Evolutionary conservation across 768 basidiomycete species (phyloP).

Genomic region (Amanita thiersii): DNA sequence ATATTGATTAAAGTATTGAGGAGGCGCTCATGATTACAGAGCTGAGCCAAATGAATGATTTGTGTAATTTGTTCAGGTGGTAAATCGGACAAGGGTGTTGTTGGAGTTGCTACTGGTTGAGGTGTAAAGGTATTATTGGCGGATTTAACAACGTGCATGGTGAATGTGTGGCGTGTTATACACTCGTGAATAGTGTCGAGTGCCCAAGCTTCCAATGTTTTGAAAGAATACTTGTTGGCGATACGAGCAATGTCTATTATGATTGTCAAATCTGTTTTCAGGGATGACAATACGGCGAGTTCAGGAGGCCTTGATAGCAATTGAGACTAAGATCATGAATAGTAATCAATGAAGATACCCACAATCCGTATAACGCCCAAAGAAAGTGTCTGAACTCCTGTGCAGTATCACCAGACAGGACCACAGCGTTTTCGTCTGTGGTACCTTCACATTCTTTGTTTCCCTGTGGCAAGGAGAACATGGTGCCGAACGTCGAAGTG

Average conservation of each 20-base stretch:
- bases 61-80: slow-evolving; percentile 41
- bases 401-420: slow-evolving; percentile 53
- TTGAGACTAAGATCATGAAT: neutral
- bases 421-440: slow-evolving; percentile 58
- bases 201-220: slow-evolving; percentile 66
- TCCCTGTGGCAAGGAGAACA: slow-evolving; percentile 65
- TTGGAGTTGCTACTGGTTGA: neutral
- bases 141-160: slow-evolving; percentile 23
- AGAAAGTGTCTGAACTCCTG: slow-evolving; percentile 67
- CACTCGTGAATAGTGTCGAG: slow-evolving; percentile 66
- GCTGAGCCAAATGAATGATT: slow-evolving; percentile 57
- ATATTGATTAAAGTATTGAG: slow-evolving; percentile 51
- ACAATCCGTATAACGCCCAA: slow-evolving; percentile 74
- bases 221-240: slow-evolving; percentile 71
- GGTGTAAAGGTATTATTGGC: neutral
- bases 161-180: slow-evolving; percentile 45
- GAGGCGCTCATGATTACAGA: slow-evolving; percentile 55
- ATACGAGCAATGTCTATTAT: slow-evolving; percentile 59
- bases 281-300: slow-evolving; percentile 36
- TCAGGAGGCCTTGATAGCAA: slow-evolving; percentile 47
- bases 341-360: slow-evolving; percentile 17
- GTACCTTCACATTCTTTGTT: slow-evolving; percentile 41
- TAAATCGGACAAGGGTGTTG: neutral
- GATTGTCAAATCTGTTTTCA: slow-evolving; percentile 40
- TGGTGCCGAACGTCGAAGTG: slow-evolving; percentile 51